Evolutionary conservation across 108 stramenopile genomes (phyloP).

Genomic region (Poteriospumella lacustris): DNA sequence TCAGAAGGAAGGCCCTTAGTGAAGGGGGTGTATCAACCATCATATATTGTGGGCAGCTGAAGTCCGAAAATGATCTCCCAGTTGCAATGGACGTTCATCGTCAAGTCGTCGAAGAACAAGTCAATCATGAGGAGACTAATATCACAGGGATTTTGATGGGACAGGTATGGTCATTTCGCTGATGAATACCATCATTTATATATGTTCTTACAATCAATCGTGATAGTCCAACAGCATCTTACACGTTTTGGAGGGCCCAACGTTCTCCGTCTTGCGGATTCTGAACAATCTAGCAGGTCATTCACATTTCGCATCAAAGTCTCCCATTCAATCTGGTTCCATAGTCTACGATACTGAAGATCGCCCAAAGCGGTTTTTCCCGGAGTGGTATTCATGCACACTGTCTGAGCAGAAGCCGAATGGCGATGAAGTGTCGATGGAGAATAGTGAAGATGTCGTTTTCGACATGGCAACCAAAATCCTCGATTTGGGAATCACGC

Average conservation of each 20-base stretch:
- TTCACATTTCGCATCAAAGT: not conserved
- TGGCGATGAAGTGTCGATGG: constrained; percentile 2
- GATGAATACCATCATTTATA: not conserved
- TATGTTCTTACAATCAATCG: not conserved
- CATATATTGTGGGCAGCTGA: constrained; percentile 15
- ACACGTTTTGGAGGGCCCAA: constrained; percentile 18
- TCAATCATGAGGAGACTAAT: constrained; percentile 16
- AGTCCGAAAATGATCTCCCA: not conserved
- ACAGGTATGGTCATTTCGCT: not conserved
- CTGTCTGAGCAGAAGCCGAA: not conserved
- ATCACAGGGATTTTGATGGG: constrained; percentile 26
- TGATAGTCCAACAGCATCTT: not conserved
- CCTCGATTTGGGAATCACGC: constrained; percentile 1
- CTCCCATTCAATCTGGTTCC: not conserved
- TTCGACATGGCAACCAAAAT: not conserved
- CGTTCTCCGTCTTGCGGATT: not conserved
- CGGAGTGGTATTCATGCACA: constrained; percentile 23
- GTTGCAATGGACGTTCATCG: not conserved
- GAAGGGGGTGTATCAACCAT: constrained; percentile 25
- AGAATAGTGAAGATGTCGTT: constrained; percentile 7
- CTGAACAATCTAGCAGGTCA: not conserved
- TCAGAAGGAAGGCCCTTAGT: not conserved
- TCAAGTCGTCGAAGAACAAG: constrained; percentile 16
- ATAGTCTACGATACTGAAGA: constrained; percentile 26
- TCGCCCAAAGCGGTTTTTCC: constrained; percentile 18